These are phyloP conservation scores for Tieghemostelium lacteum DNA, from an alignment of 78 protist species.

Conservation along the genomic window DNA sequence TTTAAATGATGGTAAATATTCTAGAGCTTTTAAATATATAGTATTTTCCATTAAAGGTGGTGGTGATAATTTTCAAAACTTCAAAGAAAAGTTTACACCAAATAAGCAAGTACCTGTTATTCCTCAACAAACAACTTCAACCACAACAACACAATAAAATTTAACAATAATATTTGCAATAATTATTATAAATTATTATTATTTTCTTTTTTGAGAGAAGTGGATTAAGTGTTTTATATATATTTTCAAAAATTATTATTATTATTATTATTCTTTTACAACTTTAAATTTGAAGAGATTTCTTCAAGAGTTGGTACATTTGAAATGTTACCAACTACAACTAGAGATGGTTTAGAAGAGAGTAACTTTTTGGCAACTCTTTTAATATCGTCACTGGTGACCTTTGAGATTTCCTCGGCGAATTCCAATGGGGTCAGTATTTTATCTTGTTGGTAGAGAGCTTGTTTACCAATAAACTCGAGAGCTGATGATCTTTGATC, in stretches of 20 bases:
- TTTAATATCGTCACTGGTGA: slow-evolving; percentile 68
- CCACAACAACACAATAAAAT: no score
- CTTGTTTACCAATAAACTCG: slow-evolving; percentile 77
- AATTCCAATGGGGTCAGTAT: slow-evolving; percentile 50
- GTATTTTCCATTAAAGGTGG: neutral
- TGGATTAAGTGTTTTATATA: no score
- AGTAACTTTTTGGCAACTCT: slow-evolving; percentile 57
- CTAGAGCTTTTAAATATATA: neutral
- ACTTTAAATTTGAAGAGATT: slow-evolving; percentile 33
- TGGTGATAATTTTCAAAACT: no score
- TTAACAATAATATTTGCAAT: no score
- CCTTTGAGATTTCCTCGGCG: slow-evolving; percentile 30
- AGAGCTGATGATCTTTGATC: slow-evolving; percentile 28
- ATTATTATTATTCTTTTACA: no score
- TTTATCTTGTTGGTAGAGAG: slow-evolving; percentile 3
- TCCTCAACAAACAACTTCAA: no score
- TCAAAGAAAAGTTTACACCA: no score
- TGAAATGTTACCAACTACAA: slow-evolving; percentile 36
- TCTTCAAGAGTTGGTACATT: slow-evolving; percentile 55
- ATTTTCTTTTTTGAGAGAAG: no score
- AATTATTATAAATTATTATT: no score
- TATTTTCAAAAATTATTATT: no score
- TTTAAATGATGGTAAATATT: neutral
- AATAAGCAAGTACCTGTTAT: no score
- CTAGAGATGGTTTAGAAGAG: slow-evolving; percentile 51